Conservation (phyloP, 805 yeast species). For the Schizosaccharomyces octosporus region DNA sequence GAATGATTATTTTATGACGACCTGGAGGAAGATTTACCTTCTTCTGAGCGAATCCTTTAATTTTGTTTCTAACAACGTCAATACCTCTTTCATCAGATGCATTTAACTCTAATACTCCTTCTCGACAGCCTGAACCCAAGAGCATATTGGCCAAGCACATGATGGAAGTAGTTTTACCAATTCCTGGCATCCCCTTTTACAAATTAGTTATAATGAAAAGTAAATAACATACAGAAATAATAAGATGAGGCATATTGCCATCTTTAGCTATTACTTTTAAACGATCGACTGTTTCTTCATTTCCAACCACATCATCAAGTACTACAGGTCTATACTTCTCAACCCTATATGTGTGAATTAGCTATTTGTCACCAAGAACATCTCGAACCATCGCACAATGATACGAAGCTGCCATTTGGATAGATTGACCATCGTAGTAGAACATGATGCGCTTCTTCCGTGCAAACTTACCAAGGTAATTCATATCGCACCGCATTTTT, state of each 20-base stretch:
- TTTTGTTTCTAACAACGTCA: slow-evolving; percentile 79
- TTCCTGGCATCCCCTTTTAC: slow-evolving; percentile 60
- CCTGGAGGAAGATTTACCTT: slow-evolving; percentile 72
- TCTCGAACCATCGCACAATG: too few species aligned
- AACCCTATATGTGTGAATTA: slow-evolving; percentile 26
- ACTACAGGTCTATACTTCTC: slow-evolving; percentile 76
- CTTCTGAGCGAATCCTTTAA: slow-evolving; percentile 88
- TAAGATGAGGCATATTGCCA: slow-evolving; percentile 93
- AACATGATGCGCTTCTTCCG: neutral
- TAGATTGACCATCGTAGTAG: neutral
- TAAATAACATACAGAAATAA: slow-evolving; percentile 30
- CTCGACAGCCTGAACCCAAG: slow-evolving; percentile 39
- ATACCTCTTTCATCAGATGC: slow-evolving; percentile 96
- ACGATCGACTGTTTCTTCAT: slow-evolving; percentile 68
- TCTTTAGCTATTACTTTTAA: slow-evolving; percentile 63
- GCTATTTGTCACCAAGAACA: too few species aligned
- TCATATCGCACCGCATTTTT: neutral
- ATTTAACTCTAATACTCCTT: slow-evolving; percentile 76
- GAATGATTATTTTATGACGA: slow-evolving; percentile 70
- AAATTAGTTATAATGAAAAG: neutral
- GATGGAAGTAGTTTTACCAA: slow-evolving; percentile 87
- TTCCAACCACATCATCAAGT: slow-evolving; percentile 75
- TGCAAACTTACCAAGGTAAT: neutral
- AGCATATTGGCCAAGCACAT: slow-evolving; percentile 72
- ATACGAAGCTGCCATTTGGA: neutral